These are phyloP conservation scores for Oxyria digyna DNA, from an alignment of 148 eudicot genomes.

Conservation along the genomic window DNA sequence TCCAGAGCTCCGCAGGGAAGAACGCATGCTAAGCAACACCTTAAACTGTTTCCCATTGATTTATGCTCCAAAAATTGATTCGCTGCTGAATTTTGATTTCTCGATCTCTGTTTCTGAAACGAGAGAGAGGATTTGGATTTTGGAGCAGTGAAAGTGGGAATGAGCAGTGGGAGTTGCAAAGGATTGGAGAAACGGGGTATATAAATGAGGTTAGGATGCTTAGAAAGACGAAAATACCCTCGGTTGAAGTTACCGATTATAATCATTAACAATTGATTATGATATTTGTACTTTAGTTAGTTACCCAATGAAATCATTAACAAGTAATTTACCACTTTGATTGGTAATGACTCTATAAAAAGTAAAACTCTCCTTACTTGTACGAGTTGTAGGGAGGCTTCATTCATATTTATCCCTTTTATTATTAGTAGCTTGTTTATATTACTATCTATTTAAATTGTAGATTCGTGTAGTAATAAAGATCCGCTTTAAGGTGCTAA, in stretches of 20 bases:
- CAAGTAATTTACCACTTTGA: neutral
- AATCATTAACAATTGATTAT: too few species aligned
- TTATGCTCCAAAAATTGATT: neutral
- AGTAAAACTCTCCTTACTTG: neutral
- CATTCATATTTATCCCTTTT: too few species aligned
- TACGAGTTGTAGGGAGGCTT: too few species aligned
- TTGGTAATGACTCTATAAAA: neutral
- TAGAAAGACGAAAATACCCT: neutral
- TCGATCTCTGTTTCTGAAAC: neutral
- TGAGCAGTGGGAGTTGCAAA: neutral
- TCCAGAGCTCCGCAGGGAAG: constrained; percentile 93
- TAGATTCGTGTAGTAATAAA: too few species aligned
- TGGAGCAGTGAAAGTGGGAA: neutral
- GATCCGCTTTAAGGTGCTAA: too few species aligned
- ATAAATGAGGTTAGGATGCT: neutral
- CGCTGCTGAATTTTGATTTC: neutral
- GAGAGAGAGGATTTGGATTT: neutral
- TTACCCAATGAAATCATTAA: too few species aligned
- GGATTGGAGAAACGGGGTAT: neutral
- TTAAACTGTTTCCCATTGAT: constrained; percentile 64
- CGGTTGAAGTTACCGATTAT: neutral
- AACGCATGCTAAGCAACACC: constrained; percentile 87
- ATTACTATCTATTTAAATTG: too few species aligned
- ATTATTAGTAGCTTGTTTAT: too few species aligned
- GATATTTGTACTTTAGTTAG: too few species aligned